Conservation (phyloP, 345 rosid genomes). For the Eucalyptus tenuipes region DNA sequence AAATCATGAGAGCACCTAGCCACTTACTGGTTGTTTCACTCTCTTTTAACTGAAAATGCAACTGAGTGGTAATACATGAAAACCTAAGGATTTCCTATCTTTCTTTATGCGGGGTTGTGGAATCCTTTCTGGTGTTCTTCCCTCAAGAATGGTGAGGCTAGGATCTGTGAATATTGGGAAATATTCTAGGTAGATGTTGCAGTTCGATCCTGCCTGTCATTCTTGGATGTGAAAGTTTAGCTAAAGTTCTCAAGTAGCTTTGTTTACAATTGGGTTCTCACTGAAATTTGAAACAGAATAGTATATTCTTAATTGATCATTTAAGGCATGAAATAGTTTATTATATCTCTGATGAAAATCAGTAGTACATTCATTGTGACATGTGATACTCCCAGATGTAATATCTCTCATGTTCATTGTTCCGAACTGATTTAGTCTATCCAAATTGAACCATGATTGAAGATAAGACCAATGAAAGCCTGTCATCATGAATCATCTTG, state of each 20-base stretch:
- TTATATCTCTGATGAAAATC: not conserved
- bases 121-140: not conserved
- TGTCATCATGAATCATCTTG: not conserved
- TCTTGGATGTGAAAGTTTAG: not conserved
- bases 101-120: not conserved
- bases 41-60: not conserved
- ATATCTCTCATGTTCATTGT: not conserved
- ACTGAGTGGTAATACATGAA: not conserved
- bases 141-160: not conserved
- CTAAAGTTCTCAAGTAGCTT: not conserved
- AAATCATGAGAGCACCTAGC: not conserved
- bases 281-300: not conserved
- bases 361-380: not conserved
- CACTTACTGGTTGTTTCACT: not conserved
- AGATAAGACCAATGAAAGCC: not conserved
- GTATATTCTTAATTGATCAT: not conserved
- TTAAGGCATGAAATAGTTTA: not conserved
- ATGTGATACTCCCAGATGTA: not conserved
- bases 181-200: not conserved
- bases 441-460: not conserved
- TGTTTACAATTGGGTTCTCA: not conserved
- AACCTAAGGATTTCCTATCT: not conserved
- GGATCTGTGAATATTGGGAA: not conserved
- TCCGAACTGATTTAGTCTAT: not conserved
- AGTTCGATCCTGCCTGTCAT: not conserved